Evolutionary conservation across 2,329 filamentous ascomycete species (phyloP), one percentile per base, ranked within the genome.

Genomic region (Trichoderma sp.): DNA sequence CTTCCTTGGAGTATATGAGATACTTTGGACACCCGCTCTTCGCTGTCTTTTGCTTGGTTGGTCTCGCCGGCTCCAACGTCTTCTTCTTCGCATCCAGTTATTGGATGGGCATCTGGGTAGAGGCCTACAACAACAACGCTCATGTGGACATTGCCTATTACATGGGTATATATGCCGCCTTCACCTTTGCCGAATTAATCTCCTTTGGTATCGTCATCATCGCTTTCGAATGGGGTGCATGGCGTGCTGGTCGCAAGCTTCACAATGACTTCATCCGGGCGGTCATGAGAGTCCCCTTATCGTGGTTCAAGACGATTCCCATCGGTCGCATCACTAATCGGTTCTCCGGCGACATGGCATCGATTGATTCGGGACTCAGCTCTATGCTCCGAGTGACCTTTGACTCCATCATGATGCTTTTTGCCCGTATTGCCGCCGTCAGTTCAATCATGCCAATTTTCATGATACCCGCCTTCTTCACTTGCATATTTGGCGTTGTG

Each of bases 301-400:
- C 87, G 4, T 91, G 89, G 89, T 91, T 89, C 78, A 89, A 89
- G 79, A 81, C 87, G 64, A 85, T 89, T 1, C 86, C 89, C 0
- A 85, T 88, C 18, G 87, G 89, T 14, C 86, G 89, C 56, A 85
- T 89, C 74, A 85, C 88, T 73, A 90, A 90, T 78, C 86, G 89
- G 14, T 89, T 91, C 77, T 88, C 88, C 1, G 88, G 89, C 45
- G 89, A 91, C 76, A 89, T 90, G 80, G 84, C 85, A n/a, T 89
- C 89, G 0, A 85, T 91, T 69, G 89, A 91, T 77, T 86, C 84
- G 8, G 79, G 82, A 1, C 81, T 91, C 7, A 85, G 86, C 24
- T 82, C 83, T 2, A 85, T 88, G 83, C 81, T 90, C 0, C 85
- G 86, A 6, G 78, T 79, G 56, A 84, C 83, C 3, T 74, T 89